Evolutionary conservation across 257 asterid genomes (phyloP).

Genomic region (Fraxinus americana): DNA sequence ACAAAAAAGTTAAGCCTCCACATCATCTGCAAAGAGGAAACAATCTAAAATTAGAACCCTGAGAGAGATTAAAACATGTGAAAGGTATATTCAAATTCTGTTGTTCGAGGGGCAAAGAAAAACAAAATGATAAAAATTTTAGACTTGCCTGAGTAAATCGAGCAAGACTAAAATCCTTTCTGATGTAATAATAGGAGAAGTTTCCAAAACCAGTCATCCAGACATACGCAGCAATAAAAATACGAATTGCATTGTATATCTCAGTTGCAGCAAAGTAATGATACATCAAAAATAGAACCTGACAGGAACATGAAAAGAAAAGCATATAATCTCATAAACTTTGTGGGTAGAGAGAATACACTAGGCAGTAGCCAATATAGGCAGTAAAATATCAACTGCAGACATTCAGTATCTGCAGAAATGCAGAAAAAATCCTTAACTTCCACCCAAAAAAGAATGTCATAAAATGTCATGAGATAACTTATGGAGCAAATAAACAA

Average conservation of each 20-base stretch:
- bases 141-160: conserved; percentile 89
- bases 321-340: conserved; percentile 24
- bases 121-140: conserved; percentile 1
- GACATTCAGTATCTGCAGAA: conserved; percentile 3
- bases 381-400: conserved; percentile 5
- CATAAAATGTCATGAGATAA: conserved; percentile 10
- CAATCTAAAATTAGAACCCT: conserved; percentile 23
- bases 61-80: conserved; percentile 6
- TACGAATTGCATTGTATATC: conserved; percentile 93
- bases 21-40: conserved; percentile 87
- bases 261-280: conserved; percentile 98
- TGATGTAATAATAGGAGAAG: conserved; percentile 93
- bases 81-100: conserved; percentile 8
- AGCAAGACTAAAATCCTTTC: conserved; percentile 87
- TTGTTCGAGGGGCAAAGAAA: conserved; percentile 11
- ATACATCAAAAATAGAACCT: conserved; percentile 95
- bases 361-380: background rate
- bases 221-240: conserved; percentile 96
- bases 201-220: conserved; percentile 99
- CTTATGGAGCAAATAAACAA: background rate
- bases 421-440: conserved; percentile 12
- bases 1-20: conserved; percentile 98
- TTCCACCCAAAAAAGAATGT: conserved; percentile 12
- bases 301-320: conserved; percentile 24
- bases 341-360: conserved; percentile 3